Conservation (phyloP, 345 rosid genomes). For the Jatropha curcas region DNA sequence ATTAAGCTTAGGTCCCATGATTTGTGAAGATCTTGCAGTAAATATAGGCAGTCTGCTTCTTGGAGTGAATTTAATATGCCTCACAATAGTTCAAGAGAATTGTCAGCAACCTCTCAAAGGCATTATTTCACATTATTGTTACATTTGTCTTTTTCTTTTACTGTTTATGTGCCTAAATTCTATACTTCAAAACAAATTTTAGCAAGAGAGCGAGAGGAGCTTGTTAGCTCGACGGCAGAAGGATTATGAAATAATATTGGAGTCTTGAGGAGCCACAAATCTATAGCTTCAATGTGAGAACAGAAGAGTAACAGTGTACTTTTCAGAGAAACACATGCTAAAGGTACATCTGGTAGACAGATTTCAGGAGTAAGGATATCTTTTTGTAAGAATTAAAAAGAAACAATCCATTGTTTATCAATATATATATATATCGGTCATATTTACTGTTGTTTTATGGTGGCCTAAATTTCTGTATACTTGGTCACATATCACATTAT, state of each 20-base stretch:
- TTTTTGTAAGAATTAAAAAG: neutral
- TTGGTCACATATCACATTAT: too few relatives aligned
- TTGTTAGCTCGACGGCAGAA: neutral
- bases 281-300: neutral
- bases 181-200: neutral
- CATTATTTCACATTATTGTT: neutral
- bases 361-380: neutral
- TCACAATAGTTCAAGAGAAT: constrained; percentile 1
- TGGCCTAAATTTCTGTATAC: too few relatives aligned
- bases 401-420: neutral
- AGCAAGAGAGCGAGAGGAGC: neutral
- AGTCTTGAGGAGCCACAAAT: neutral
- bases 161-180: neutral
- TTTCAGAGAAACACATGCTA: neutral
- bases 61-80: neutral
- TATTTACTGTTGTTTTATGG: too few relatives aligned
- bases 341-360: neutral
- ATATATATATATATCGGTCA: too few relatives aligned
- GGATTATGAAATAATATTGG: neutral
- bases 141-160: neutral
- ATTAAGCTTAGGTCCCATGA: neutral
- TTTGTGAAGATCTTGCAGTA: neutral
- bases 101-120: neutral
- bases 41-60: neutral
- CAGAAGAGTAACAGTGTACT: neutral